Conservation (phyloP, 2,329 filamentous ascomycete species). For the Penicillium digitatum region DNA sequence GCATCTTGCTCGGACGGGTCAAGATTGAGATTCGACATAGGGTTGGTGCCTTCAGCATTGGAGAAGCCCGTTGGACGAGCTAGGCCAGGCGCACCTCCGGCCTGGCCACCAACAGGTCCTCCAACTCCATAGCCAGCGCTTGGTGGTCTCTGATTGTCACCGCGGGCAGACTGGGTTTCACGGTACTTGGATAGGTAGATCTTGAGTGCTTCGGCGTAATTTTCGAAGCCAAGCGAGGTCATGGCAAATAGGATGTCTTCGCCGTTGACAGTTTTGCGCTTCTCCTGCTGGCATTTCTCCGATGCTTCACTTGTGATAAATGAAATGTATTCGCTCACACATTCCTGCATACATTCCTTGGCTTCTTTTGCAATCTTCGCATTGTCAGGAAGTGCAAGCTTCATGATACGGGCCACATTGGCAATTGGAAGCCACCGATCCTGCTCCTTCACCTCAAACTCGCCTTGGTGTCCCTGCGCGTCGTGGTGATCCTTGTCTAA, state of each 20-base stretch:
- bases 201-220: constrained; percentile 96
- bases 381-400: constrained; percentile 92
- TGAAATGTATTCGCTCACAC: constrained; percentile 98
- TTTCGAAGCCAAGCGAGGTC: constrained; percentile 98
- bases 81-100: constrained; percentile 16
- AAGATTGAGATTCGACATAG: constrained; percentile 43
- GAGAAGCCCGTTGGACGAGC: constrained; percentile 35
- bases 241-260: constrained; percentile 98
- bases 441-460: constrained; percentile 99
- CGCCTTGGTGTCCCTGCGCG: constrained; percentile 65
- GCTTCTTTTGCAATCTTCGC: constrained; percentile 99
- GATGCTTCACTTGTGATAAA: constrained; percentile 99
- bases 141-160: constrained; percentile 58
- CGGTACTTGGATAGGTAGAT: constrained; percentile 97
- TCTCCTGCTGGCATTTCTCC: constrained; percentile 98
- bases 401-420: constrained; percentile 99
- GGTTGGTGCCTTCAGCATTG: constrained; percentile 43
- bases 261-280: constrained; percentile 97
- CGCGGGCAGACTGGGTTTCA: constrained; percentile 80
- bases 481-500: constrained; percentile 70
- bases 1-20: constrained; percentile 47
- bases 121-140: constrained; percentile 47
- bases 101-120: constrained; percentile 36
- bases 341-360: constrained; percentile 99
- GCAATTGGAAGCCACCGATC: constrained; percentile 99